Evolutionary conservation across 2,329 filamentous ascomycete species (phyloP).

Genomic region (Monosporascus sp.): DNA sequence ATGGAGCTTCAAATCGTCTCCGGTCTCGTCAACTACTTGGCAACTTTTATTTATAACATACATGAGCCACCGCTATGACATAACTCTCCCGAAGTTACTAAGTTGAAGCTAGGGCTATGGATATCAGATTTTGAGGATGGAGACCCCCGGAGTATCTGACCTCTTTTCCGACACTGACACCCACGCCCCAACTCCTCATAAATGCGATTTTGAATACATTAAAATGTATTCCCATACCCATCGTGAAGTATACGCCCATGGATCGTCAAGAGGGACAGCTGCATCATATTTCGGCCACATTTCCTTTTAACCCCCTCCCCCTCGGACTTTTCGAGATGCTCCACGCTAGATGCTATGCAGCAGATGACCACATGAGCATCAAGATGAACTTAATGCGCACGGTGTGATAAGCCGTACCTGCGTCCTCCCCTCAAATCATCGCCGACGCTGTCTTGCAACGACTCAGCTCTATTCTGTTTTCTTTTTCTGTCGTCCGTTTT

Average conservation of each 20-base stretch:
- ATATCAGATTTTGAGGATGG: background rate
- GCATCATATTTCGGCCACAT: background rate
- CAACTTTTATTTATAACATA: too few species aligned
- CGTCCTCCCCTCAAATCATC: background rate
- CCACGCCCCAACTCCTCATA: background rate
- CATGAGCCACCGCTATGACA: too few species aligned
- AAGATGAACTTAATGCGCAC: background rate
- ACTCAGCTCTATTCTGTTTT: background rate
- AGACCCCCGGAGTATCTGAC: background rate
- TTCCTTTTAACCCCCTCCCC: background rate
- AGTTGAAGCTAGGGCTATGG: background rate
- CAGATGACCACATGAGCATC: background rate
- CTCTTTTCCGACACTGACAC: background rate
- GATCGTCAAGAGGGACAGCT: background rate
- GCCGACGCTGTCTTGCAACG: background rate
- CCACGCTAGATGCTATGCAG: background rate
- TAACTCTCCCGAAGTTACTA: too few species aligned
- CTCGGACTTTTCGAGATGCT: background rate
- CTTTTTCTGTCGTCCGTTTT: slow-evolving; percentile 1
- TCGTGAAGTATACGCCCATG: background rate
- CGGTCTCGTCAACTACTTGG: too few species aligned
- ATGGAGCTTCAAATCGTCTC: too few species aligned
- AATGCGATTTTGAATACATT: background rate
- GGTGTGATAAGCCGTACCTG: background rate
- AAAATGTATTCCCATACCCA: background rate